Evolutionary conservation across 2,329 filamentous ascomycete species (phyloP).

Genomic region (Paecilomyces variotii): DNA sequence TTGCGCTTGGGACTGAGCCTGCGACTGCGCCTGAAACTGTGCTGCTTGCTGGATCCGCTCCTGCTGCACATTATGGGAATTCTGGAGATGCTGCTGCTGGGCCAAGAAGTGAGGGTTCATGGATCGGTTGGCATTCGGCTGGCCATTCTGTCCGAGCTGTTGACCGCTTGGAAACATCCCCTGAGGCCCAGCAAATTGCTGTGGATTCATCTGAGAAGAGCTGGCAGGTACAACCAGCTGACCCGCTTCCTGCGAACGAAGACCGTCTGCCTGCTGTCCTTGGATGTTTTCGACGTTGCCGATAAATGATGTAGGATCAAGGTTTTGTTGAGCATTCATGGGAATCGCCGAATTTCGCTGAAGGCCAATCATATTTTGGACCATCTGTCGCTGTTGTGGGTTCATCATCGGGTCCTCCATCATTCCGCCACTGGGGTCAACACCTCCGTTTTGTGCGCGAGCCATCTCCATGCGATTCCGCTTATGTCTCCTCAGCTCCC

Average conservation of each 20-base stretch:
- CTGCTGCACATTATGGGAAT: conserved; percentile 36
- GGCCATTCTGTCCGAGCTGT: conserved; percentile 31
- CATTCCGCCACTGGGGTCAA: conserved; percentile 23
- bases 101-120: conserved; percentile 34
- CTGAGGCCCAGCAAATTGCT: conserved; percentile 32
- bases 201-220: conserved; percentile 43
- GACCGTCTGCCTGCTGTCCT: conserved; percentile 54
- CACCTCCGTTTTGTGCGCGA: conserved; percentile 19
- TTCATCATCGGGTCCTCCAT: conserved; percentile 32
- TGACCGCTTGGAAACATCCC: conserved; percentile 34
- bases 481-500: conserved; percentile 30
- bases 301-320: conserved; percentile 32
- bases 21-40: conserved; percentile 29
- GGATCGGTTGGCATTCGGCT: conserved; percentile 28
- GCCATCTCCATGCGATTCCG: conserved; percentile 22
- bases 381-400: conserved; percentile 32
- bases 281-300: conserved; percentile 48
- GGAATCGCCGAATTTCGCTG: conserved; percentile 30
- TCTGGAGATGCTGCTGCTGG: conserved; percentile 36
- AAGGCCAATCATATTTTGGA: conserved; percentile 34
- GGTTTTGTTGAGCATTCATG: conserved; percentile 21
- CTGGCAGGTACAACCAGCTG: conserved; percentile 58
- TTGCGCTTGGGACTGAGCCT: conserved; percentile 31
- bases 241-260: conserved; percentile 53
- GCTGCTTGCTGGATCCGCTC: conserved; percentile 28